A percentile compares a stretch with the other conserved stretches of the same genome.
These are phyloP conservation scores for Kodamaea leandrae DNA, from an alignment of 805 yeast genomes.

Conservation along the genomic window DNA sequence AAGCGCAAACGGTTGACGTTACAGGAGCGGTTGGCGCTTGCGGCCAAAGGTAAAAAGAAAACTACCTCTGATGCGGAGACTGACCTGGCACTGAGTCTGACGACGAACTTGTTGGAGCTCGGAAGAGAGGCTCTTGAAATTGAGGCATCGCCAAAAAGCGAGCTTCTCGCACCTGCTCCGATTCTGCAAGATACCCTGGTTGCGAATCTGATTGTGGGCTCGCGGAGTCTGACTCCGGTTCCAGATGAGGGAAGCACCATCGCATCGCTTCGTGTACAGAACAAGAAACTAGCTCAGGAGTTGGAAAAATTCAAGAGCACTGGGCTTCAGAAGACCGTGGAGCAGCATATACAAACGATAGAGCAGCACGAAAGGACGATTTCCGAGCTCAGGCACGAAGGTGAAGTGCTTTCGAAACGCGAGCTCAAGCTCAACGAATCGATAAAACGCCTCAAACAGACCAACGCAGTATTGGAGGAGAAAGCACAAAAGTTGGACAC, in stretches of 20 bases:
- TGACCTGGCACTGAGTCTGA: conserved; percentile 3
- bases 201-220: background rate
- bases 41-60: conserved; percentile 54
- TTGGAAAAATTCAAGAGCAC: conserved; percentile 1
- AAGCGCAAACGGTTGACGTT: conserved; percentile 54
- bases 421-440: conserved; percentile 68
- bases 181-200: background rate
- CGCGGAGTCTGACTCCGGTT: background rate
- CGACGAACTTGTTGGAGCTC: background rate
- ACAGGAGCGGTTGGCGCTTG: conserved; percentile 82
- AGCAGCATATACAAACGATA: conserved; percentile 30
- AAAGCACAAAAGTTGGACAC: conserved; percentile 26
- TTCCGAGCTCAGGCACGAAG: conserved; percentile 68
- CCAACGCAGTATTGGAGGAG: conserved; percentile 32
- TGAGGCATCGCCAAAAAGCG: background rate
- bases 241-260: background rate
- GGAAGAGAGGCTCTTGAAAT: background rate
- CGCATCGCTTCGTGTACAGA: background rate
- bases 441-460: conserved; percentile 55
- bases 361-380: conserved; percentile 52
- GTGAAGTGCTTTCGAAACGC: conserved; percentile 64
- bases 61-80: background rate
- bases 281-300: background rate
- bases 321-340: background rate
- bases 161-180: too few species aligned